Conservation (phyloP, 768 basidiomycete species). For the Suillus americanus region DNA sequence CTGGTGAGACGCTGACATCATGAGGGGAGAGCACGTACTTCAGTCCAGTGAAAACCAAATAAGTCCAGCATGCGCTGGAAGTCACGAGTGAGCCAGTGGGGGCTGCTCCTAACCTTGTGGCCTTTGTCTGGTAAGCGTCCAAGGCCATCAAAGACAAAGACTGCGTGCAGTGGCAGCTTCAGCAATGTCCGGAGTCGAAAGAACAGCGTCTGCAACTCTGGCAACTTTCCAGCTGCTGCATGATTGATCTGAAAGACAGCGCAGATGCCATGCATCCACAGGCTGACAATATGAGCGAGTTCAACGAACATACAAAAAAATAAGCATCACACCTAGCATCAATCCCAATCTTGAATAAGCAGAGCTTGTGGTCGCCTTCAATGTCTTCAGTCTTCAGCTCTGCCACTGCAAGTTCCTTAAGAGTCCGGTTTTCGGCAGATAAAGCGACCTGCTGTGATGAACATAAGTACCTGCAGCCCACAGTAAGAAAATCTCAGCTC, state of each 20-base stretch:
- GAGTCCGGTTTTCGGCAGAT: no score
- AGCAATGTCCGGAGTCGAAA: neutral
- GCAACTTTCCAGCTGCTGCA: neutral
- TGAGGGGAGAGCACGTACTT: neutral
- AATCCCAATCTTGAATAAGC: neutral
- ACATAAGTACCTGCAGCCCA: no score
- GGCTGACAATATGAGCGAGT: neutral
- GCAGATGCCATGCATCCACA: neutral
- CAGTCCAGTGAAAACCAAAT: neutral
- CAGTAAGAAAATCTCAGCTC: no score
- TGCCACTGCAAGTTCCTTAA: no score
- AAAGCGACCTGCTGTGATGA: no score
- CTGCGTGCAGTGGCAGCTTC: neutral
- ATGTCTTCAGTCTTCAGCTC: no score
- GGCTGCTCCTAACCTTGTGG: neutral
- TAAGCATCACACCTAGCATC: neutral
- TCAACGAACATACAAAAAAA: neutral
- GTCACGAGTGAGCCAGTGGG: neutral
- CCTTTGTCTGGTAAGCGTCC: neutral
- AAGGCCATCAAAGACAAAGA: neutral
- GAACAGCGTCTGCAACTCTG: neutral
- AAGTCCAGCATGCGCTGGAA: neutral
- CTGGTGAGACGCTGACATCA: neutral
- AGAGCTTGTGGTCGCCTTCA: no score
- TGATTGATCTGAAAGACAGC: neutral